A percentile compares a stretch with the other conserved stretches of the same genome.
These are phyloP conservation scores for Lentinula lateritia DNA, from an alignment of 768 basidiomycete genomes.

Conservation along the genomic window DNA sequence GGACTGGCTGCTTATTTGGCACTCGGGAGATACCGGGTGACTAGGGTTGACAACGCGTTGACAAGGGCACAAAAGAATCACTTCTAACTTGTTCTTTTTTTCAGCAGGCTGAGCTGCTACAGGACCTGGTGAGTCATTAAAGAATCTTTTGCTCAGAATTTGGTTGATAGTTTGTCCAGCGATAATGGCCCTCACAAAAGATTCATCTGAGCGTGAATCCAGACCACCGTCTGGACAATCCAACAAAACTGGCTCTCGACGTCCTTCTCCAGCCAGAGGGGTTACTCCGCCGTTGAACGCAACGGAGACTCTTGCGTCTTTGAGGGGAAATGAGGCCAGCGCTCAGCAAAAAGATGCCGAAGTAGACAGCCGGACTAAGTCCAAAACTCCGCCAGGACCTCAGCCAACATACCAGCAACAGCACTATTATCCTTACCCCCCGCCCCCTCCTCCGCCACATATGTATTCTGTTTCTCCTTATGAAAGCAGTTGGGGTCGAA, in stretches of 20 bases:
- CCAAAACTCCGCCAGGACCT: neutral
- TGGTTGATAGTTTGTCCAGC: neutral
- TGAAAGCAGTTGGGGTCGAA: neutral
- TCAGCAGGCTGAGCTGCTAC: neutral
- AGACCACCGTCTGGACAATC: neutral
- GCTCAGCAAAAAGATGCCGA: neutral
- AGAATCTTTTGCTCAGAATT: neutral
- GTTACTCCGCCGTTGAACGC: neutral
- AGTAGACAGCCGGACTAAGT: neutral
- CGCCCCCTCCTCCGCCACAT: neutral
- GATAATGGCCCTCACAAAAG: neutral
- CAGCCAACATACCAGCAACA: neutral
- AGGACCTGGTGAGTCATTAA: neutral
- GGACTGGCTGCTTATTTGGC: neutral
- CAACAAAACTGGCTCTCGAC: neutral
- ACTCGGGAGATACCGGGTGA: neutral
- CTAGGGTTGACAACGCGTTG: neutral
- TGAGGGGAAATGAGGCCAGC: neutral
- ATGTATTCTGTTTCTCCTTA: neutral
- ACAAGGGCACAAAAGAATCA: neutral
- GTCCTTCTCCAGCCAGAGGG: neutral
- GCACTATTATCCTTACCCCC: conserved; percentile 2
- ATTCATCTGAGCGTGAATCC: neutral
- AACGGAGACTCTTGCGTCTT: neutral
- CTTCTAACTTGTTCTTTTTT: neutral